Evolutionary conservation across 1,284 basidiomycete species (phyloP).

Genomic region (Leccinum pachyderme): DNA sequence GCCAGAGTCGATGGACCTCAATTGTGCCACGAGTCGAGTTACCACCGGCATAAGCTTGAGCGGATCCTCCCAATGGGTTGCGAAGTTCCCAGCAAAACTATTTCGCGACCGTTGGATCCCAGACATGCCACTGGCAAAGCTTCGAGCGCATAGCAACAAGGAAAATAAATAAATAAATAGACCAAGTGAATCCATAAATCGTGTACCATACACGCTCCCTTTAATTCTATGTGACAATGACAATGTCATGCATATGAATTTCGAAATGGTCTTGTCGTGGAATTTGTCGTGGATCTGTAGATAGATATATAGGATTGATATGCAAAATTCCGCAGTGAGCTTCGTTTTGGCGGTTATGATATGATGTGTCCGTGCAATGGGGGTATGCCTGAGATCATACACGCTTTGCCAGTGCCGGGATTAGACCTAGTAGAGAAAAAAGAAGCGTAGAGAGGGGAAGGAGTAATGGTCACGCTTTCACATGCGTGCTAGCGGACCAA

Average conservation of each 20-base stretch:
- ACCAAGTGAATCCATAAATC: neutral
- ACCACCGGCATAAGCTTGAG: no score
- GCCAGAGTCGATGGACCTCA: no score
- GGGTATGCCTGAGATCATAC: neutral
- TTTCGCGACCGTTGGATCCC: neutral
- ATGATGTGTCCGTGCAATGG: neutral
- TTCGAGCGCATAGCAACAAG: neutral
- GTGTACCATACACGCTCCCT: neutral
- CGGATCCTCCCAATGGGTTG: no score
- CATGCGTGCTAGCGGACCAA: slow-evolving; percentile 12
- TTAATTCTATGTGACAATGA: neutral
- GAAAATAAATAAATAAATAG: neutral
- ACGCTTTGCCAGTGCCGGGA: neutral
- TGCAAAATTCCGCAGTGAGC: neutral
- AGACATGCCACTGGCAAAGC: neutral
- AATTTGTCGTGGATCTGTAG: neutral
- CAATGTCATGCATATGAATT: neutral
- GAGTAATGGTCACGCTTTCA: neutral
- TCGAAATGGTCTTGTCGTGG: neutral
- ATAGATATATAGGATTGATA: neutral
- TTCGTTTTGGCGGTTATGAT: neutral
- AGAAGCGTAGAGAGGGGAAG: neutral
- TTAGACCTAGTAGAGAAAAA: neutral
- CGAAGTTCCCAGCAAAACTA: neutral
- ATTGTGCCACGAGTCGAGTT: no score